Evolutionary conservation across 2,329 filamentous ascomycete genomes (phyloP), one percentile per base, ranked within the genome.

Genomic region (Fusarium camptoceras): DNA sequence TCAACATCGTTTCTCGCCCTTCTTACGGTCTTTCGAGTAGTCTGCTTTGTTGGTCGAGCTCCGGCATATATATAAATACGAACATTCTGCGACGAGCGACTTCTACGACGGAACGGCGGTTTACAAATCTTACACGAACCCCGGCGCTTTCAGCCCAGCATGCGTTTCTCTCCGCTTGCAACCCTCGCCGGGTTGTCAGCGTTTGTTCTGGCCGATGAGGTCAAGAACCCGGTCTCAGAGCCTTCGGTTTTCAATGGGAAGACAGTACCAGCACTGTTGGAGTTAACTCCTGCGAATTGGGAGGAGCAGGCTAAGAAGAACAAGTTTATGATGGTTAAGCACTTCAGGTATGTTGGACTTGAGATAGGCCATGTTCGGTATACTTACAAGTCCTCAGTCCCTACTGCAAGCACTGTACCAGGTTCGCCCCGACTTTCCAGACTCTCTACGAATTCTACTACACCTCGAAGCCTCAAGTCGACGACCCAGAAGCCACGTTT

Each of bases 381-480:
- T 56, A 39, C 78, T 78, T 59, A 73, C 61, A 5, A 43, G 68
- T 66, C 44, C 30, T 10, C 62, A 89, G 87, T 73, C 87, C 87
- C 14, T 88, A 83, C 71, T 89, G 87, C 80, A 86, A 86, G 48
- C 94, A 97, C 80, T 98, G 94, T 83, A 86, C 87, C 78, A 84
- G 87, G 51, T 92, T 94, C 76, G 94, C 93, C 55, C 96, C 96
- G 10, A 91, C 89, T 53, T 98, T 89, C 85, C 94, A 98, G 81
- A 98, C 94, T 8, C 81, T 95, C 16, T 97, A 98, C 85, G 96
- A 99, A 82, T 98, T 91, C 81, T 99, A 98, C 83, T 84, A 93
- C 83, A 98, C 94, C 39, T 96, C 93, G 39, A 91, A 94, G 75
- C 91, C 92, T 18, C 82, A 91, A 78, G 74, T 84, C 82, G 74